These are phyloP conservation scores for Rhizophagus clarus DNA, from an alignment of 192 early-diverging fungal genomes.

Conservation along the genomic window DNA sequence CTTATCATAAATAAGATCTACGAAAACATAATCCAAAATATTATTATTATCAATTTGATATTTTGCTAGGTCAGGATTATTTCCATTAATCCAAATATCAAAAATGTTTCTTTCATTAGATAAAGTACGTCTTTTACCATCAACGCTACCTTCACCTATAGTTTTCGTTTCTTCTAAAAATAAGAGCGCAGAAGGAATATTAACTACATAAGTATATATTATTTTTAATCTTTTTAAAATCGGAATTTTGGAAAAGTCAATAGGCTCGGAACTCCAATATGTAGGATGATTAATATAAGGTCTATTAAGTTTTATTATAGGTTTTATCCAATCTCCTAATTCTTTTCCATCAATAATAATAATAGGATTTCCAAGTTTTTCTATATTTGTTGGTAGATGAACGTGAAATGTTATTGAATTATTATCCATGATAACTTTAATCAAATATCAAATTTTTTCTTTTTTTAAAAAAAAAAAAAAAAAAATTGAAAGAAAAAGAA, in stretches of 20 bases:
- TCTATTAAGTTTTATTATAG: neutral
- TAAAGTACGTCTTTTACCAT: constrained; percentile 3
- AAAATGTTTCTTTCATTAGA: too few relatives aligned
- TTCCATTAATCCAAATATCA: neutral
- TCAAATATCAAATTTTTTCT: too few relatives aligned
- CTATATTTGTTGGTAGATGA: neutral
- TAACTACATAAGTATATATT: neutral
- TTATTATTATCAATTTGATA: neutral
- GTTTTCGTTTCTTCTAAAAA: constrained; percentile 5
- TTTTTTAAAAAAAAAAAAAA: too few relatives aligned
- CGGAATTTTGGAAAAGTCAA: neutral
- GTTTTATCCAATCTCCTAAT: constrained; percentile 2
- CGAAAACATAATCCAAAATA: neutral
- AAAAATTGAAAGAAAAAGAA: too few relatives aligned
- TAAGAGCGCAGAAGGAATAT: neutral
- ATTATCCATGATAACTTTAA: constrained; percentile 49
- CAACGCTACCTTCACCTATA: neutral
- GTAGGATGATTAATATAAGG: neutral
- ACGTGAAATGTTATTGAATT: constrained; percentile 28
- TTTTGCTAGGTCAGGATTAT: neutral
- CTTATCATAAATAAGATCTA: neutral
- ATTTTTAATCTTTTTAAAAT: too few relatives aligned
- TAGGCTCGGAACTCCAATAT: neutral
- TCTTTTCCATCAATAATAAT: neutral
- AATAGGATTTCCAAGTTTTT: neutral